These are phyloP conservation scores for Atkinsonella hypoxylon DNA, from an alignment of 2,329 filamentous ascomycete genomes.

Conservation along the genomic window DNA sequence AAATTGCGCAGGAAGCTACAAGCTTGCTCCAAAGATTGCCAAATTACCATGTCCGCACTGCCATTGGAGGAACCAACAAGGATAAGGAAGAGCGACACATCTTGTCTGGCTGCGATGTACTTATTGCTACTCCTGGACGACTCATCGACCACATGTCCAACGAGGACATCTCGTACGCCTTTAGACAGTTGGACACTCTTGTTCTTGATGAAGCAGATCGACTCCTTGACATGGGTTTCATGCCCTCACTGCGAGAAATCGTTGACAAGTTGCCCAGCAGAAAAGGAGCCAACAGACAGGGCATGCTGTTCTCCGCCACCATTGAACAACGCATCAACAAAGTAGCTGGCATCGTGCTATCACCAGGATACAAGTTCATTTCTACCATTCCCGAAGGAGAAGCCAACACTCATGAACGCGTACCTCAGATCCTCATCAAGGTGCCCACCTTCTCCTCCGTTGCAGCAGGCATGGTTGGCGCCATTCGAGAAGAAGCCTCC, in stretches of 20 bases:
- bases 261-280: slow-evolving; percentile 57
- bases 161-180: slow-evolving; percentile 53
- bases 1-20: slow-evolving; percentile 59
- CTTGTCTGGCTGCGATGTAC: slow-evolving; percentile 60
- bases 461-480: slow-evolving; percentile 43
- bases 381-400: slow-evolving; percentile 69
- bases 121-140: slow-evolving; percentile 72
- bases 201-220: slow-evolving; percentile 78
- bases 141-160: slow-evolving; percentile 68
- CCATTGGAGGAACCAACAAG: slow-evolving; percentile 72
- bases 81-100: slow-evolving; percentile 59
- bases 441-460: slow-evolving; percentile 62
- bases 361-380: slow-evolving; percentile 64
- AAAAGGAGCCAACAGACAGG: slow-evolving; percentile 46
- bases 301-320: slow-evolving; percentile 78
- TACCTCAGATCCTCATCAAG: slow-evolving; percentile 59
- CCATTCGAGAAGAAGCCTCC: slow-evolving; percentile 35
- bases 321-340: slow-evolving; percentile 69
- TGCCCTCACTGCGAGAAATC: slow-evolving; percentile 67
- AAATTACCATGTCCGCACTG: slow-evolving; percentile 61
- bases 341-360: slow-evolving; percentile 57
- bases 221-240: slow-evolving; percentile 74
- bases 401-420: slow-evolving; percentile 60
- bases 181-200: slow-evolving; percentile 60
- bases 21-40: slow-evolving; percentile 61